Conservation (phyloP, 345 rosid genomes). For the Arabis alpina region DNA sequence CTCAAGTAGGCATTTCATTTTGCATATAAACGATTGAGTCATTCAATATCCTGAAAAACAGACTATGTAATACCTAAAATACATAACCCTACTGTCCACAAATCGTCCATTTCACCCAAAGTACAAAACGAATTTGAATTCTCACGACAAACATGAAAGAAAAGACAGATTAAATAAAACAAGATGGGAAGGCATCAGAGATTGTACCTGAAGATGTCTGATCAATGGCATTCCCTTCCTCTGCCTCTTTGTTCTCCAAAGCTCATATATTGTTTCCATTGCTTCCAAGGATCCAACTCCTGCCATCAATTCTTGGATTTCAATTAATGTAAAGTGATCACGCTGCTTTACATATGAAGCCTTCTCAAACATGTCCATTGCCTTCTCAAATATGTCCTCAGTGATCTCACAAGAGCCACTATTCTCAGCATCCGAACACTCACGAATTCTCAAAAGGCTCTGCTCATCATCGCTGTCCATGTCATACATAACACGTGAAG, state of each 20-base stretch:
- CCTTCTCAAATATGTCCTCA: constrained; percentile 77
- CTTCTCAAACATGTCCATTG: constrained; percentile 86
- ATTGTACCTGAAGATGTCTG: constrained; percentile 90
- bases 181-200: constrained; percentile 7
- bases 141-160: constrained; percentile 1
- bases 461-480: constrained; percentile 97
- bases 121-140: constrained; percentile 4
- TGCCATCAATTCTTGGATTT: constrained; percentile 65
- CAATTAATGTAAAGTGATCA: constrained; percentile 67
- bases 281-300: constrained; percentile 61
- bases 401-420: constrained; percentile 48
- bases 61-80: constrained; percentile 6
- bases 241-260: constrained; percentile 85
- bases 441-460: constrained; percentile 55
- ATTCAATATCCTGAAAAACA: constrained; percentile 9
- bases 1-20: neutral
- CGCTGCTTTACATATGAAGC: constrained; percentile 71
- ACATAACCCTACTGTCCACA: neutral
- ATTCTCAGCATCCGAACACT: constrained; percentile 51
- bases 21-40: neutral
- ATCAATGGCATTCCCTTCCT: constrained; percentile 84
- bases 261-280: constrained; percentile 56
- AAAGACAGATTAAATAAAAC: neutral
- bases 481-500: constrained; percentile 78
- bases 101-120: constrained; percentile 20